These are phyloP conservation scores for Saccharomycopsis olivae DNA, from an alignment of 805 yeast genomes.

Conservation along the genomic window DNA sequence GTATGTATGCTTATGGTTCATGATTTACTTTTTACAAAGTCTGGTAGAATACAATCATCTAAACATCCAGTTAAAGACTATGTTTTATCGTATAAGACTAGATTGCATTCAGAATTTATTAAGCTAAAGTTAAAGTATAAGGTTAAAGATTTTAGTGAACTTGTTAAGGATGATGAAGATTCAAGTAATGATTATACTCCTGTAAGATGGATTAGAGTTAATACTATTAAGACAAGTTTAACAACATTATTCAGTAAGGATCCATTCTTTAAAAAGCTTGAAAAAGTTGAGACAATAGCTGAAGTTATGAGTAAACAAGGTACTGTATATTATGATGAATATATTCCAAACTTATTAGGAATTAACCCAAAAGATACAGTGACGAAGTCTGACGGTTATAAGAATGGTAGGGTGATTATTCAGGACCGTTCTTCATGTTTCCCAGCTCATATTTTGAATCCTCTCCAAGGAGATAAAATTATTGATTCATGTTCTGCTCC, in stretches of 20 bases:
- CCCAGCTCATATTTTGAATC: conserved; percentile 76
- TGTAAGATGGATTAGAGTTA: conserved; percentile 70
- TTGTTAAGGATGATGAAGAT: conserved; percentile 38
- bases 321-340: conserved; percentile 58
- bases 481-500: conserved; percentile 98
- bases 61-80: conserved; percentile 81
- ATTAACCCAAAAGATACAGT: conserved; percentile 67
- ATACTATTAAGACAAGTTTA: conserved; percentile 40
- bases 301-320: conserved; percentile 35
- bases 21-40: conserved; percentile 64
- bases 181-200: conserved; percentile 46
- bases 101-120: conserved; percentile 73
- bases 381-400: conserved; percentile 57
- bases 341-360: conserved; percentile 71
- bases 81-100: conserved; percentile 63
- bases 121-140: conserved; percentile 67
- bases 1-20: conserved; percentile 62
- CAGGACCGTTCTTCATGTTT: conserved; percentile 97
- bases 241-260: conserved; percentile 21
- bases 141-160: conserved; percentile 43
- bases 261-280: conserved; percentile 33
- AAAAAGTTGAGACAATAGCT: conserved; percentile 34
- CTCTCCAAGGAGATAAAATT: conserved; percentile 47
- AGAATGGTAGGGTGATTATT: conserved; percentile 69
- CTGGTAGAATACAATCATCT: conserved; percentile 81